Evolutionary conservation across 2,329 filamentous ascomycete species (phyloP).

Genomic region (Leptographium wingfieldii): DNA sequence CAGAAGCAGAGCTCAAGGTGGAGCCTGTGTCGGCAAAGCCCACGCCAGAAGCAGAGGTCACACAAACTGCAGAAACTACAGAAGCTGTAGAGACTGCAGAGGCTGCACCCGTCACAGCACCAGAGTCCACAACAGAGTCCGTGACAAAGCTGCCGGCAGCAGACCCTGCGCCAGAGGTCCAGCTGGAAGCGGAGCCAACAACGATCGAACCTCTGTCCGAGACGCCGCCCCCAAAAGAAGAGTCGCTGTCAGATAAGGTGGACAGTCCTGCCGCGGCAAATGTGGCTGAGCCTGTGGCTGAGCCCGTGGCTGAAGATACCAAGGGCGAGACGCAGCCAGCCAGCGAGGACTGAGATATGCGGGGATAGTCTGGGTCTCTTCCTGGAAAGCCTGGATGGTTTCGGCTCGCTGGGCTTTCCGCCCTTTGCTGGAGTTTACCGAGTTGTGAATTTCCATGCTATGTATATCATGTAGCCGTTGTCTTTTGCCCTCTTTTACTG

Average conservation of each 20-base stretch:
- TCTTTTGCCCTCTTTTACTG: not conserved
- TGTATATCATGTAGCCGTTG: not conserved
- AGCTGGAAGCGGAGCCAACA: not conserved
- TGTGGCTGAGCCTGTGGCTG: not conserved
- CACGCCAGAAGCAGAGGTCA: not conserved
- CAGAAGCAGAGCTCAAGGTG: not conserved
- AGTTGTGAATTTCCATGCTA: not conserved
- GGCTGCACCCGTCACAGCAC: not conserved
- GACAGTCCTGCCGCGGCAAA: not conserved
- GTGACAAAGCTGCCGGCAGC: no score
- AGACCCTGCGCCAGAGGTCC: not conserved
- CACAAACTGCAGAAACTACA: not conserved
- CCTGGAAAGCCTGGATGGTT: not conserved
- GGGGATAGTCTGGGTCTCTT: not conserved
- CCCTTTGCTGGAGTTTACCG: not conserved
- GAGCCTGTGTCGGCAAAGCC: not conserved
- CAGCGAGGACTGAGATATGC: not conserved
- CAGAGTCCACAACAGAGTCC: not conserved
- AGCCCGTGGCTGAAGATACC: not conserved
- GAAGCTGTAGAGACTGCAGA: not conserved
- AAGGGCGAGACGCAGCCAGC: not conserved
- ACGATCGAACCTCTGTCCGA: not conserved
- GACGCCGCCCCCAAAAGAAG: not conserved
- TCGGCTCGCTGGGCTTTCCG: not conserved
- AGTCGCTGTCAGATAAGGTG: not conserved